Conservation (phyloP, 1,284 basidiomycete species). For the Sanghuangporus baumii region DNA sequence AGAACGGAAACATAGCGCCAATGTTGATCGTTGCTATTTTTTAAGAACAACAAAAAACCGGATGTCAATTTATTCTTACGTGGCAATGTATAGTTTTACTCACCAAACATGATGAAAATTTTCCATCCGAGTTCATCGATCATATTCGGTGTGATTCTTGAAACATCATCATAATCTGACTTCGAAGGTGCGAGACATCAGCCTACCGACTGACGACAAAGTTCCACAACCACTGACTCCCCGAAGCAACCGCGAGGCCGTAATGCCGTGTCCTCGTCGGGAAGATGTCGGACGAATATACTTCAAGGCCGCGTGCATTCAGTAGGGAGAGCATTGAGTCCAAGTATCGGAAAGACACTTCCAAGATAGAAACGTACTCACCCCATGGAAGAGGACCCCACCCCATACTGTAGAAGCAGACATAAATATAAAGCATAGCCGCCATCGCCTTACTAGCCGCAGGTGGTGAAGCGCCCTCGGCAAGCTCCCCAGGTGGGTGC, state of each 20-base stretch:
- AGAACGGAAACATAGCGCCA: constrained; percentile 41
- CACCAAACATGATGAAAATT: constrained; percentile 62
- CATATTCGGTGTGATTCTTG: constrained; percentile 67
- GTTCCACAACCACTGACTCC: constrained; percentile 79
- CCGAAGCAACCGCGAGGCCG: constrained; percentile 65
- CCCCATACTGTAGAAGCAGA: constrained; percentile 72
- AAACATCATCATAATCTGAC: not conserved
- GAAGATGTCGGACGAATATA: constrained; percentile 79
- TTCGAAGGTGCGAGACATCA: not conserved
- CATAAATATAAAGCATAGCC: constrained; percentile 70
- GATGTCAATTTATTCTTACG: too few relatives aligned
- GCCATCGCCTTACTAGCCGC: constrained; percentile 65
- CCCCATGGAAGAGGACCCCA: constrained; percentile 57
- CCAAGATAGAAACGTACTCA: not conserved
- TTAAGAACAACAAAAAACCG: too few relatives aligned
- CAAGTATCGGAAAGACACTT: not conserved
- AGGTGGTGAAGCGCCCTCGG: constrained; percentile 30
- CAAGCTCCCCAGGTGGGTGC: constrained; percentile 43
- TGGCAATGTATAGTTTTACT: not conserved
- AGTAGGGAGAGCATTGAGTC: not conserved
- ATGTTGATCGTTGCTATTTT: constrained; percentile 47
- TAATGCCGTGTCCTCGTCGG: constrained; percentile 76
- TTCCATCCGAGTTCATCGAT: constrained; percentile 57
- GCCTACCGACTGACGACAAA: constrained; percentile 48
- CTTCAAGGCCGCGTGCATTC: constrained; percentile 20